These are phyloP conservation scores for Colletotrichum sp. DNA, from an alignment of 2,329 filamentous ascomycete species.

Conservation along the genomic window DNA sequence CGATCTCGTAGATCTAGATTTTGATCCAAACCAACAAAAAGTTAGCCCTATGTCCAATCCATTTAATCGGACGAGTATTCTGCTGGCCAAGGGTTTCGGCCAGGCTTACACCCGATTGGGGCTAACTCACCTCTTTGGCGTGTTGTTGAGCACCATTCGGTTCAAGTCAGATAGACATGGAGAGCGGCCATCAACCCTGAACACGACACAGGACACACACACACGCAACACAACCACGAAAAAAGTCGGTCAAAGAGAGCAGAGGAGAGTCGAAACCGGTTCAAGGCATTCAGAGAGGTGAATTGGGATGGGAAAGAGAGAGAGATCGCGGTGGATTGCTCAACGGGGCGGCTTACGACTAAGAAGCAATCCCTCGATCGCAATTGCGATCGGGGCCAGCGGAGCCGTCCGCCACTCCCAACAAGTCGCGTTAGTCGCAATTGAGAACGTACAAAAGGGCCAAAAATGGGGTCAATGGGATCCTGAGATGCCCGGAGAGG, in stretches of 20 bases:
- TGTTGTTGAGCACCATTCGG: slow-evolving; percentile 23
- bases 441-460: not conserved
- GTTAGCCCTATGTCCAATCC: not conserved
- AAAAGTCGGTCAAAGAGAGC: not conserved
- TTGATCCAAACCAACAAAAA: not conserved
- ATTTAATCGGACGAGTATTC: not conserved
- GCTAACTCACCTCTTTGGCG: slow-evolving; percentile 20
- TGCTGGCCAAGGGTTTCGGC: not conserved
- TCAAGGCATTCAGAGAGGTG: not conserved
- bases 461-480: not conserved
- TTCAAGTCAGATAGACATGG: slow-evolving; percentile 20
- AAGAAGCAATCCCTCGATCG: slow-evolving; percentile 22
- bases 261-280: not conserved
- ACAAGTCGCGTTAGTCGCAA: slow-evolving; percentile 12
- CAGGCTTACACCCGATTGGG: slow-evolving; percentile 1
- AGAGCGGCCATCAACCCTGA: slow-evolving; percentile 18
- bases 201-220: not conserved
- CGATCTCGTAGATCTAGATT: slow-evolving; percentile 20
- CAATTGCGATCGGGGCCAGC: slow-evolving; percentile 21
- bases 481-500: not conserved
- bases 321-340: slow-evolving; percentile 5
- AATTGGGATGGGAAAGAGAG: slow-evolving; percentile 10
- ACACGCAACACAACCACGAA: not conserved
- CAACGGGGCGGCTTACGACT: slow-evolving; percentile 21
- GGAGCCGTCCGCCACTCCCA: slow-evolving; percentile 13